A percentile compares a stretch with the other conserved stretches of the same genome.
Conservation (phyloP, 225 moss, liverwort and hornwort genomes). For the Sphagnum contortum region DNA sequence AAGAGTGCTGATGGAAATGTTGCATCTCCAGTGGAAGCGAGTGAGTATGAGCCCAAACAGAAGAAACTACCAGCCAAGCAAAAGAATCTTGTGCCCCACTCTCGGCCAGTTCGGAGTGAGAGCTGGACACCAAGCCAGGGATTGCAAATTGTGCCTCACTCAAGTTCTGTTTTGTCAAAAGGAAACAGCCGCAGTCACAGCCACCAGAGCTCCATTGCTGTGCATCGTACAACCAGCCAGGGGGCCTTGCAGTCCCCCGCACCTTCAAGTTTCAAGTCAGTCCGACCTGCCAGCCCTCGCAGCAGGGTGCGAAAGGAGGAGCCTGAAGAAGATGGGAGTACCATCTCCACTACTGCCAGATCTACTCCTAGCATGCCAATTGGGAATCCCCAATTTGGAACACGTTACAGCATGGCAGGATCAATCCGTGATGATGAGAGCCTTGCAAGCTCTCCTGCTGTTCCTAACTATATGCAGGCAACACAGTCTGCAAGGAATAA, state of each 20-base stretch:
- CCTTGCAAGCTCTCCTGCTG: conserved; percentile 17
- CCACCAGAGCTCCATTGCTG: neutral
- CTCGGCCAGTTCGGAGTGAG: conserved; percentile 9
- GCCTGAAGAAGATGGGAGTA: conserved; percentile 53
- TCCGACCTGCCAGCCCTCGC: conserved; percentile 59
- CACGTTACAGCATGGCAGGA: conserved; percentile 65
- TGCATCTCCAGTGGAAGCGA: conserved; percentile 15
- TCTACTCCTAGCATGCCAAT: conserved; percentile 41
- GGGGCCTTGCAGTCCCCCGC: conserved; percentile 10
- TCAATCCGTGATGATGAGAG: conserved; percentile 69
- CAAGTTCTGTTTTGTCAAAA: conserved; percentile 5
- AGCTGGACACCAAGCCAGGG: conserved; percentile 11
- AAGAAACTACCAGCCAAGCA: conserved; percentile 24
- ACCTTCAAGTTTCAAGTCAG: conserved; percentile 16
- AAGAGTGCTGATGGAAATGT: conserved; percentile 24
- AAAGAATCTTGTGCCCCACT: conserved; percentile 20
- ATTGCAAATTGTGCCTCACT: conserved; percentile 5
- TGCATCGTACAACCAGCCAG: conserved; percentile 13
- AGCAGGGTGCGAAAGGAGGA: conserved; percentile 43
- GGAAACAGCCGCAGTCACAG: conserved; percentile 6
- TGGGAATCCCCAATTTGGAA: conserved; percentile 62
- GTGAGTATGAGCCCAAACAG: conserved; percentile 40
- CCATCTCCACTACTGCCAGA: conserved; percentile 43
- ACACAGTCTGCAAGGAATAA: conserved; percentile 79
- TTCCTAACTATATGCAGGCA: conserved; percentile 57